Base-by-base conservation (phyloP, 139 green algal species). In the Zygnema circumcarinatum region DNA sequence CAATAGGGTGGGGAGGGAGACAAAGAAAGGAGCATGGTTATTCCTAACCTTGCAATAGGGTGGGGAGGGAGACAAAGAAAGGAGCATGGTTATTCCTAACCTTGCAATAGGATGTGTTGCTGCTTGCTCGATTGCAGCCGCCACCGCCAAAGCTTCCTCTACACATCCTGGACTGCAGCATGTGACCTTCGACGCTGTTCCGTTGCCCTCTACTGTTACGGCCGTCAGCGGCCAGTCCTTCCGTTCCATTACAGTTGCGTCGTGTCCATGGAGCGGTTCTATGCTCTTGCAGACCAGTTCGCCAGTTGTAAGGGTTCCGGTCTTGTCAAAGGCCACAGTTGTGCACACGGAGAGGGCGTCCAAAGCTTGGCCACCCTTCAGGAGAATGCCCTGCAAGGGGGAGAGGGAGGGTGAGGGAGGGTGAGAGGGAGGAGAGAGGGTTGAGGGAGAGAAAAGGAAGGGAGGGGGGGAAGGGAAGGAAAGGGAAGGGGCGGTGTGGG, bases 321-420 rank as follows among this genome's bases (percentile, higher is more conserved):
- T 93, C 89, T 93, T 93, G 89, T 93, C 90, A 31, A 93, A 93
- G 1, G 87, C 90, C 7, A 93, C 83, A 29, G 42, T 87, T 52
- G 81, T 72, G 89, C 90, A 93, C 1, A 32, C 52, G 3, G 73
- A 67, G 16, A 93, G 69, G 2, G 90, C 90, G 52, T 93, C 90
- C 1, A 93, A 31, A 1, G 73, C 68, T 38, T 93, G 78, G 31
- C 83, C 81, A 52, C 89, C 76, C 32, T 90, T 90, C 33, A 91
- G 67, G 0, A 91, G 74, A 3, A 91, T 90, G 31, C 87, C 87
- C 87, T 91, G 29, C 29, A 87, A 2, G 52, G 7, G 47, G 16
- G 21, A 40, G 21, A 39, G 79, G n/a, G n/a, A n/a, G n/a, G n/a
- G n/a, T n/a, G n/a, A n/a, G n/a, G n/a, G n/a, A n/a, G n/a, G n/a